These are phyloP conservation scores for Candida tropicalis DNA, from an alignment of 1,139 yeast genomes.

Conservation along the genomic window DNA sequence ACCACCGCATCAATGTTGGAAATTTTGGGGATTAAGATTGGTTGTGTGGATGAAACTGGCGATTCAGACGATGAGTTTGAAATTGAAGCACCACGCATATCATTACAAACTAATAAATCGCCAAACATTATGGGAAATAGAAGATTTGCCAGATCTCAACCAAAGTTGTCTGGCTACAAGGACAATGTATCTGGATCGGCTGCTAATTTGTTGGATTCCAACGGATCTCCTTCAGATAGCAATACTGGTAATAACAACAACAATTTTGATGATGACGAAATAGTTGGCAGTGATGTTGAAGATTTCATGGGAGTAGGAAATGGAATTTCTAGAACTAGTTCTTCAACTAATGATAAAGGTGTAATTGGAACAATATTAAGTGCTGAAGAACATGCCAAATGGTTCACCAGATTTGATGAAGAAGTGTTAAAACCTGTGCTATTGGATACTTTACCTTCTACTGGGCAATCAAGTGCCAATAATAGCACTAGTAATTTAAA, in stretches of 20 bases:
- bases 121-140: constrained; percentile 33
- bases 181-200: constrained; percentile 11
- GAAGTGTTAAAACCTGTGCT: constrained; percentile 95
- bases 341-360: constrained; percentile 23
- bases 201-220: constrained; percentile 11
- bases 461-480: constrained; percentile 7
- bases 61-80: constrained; percentile 95
- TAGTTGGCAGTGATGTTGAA: constrained; percentile 42
- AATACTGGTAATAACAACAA: constrained; percentile 18
- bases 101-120: constrained; percentile 19
- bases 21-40: constrained; percentile 88
- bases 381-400: constrained; percentile 79
- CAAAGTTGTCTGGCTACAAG: constrained; percentile 12
- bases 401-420: constrained; percentile 95
- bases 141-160: constrained; percentile 24
- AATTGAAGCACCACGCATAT: constrained; percentile 71
- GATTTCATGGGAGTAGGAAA: constrained; percentile 29
- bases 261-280: constrained; percentile 33
- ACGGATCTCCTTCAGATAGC: constrained; percentile 8
- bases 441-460: constrained; percentile 55
- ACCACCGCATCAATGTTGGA: constrained; percentile 98
- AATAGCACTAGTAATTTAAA: constrained; percentile 8
- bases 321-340: background rate
- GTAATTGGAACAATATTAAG: constrained; percentile 48
- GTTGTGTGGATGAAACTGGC: constrained; percentile 73